A percentile compares a stretch with the other conserved stretches of the same genome.
Evolutionary conservation across 2,329 filamentous ascomycete species (phyloP).

Genomic region (Claviceps sp.): DNA sequence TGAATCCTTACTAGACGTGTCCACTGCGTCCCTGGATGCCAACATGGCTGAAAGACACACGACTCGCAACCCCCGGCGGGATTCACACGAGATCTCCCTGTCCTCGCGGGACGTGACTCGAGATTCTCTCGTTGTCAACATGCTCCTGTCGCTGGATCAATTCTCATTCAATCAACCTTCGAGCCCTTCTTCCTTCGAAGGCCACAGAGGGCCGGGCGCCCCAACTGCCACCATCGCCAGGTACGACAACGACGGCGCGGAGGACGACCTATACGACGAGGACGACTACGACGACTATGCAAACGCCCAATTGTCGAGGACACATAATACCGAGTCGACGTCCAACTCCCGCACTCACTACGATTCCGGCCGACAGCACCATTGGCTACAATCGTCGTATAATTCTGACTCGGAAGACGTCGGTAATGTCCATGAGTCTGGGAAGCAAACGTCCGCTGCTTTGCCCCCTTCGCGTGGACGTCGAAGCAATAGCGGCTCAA

Average conservation of each 20-base stretch:
- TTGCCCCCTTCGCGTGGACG: conserved; percentile 36
- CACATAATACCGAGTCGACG: conserved; percentile 7
- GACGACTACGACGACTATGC: not conserved
- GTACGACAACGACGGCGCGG: not conserved
- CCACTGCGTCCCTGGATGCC: conserved; percentile 8
- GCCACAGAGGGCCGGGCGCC: conserved; percentile 6
- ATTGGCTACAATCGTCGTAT: conserved; percentile 35
- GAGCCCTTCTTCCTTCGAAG: conserved; percentile 2
- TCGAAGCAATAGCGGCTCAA: conserved; percentile 71
- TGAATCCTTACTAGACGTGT: conserved; percentile 15
- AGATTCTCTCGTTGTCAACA: conserved; percentile 88
- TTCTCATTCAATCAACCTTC: conserved; percentile 44
- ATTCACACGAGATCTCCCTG: conserved; percentile 79
- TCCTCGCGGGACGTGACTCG: conserved; percentile 64
- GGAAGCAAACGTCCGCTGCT: not conserved
- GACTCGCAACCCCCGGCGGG: conserved; percentile 25
- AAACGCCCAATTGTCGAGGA: conserved; percentile 7
- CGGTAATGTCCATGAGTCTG: conserved; percentile 36
- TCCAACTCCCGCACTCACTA: not conserved
- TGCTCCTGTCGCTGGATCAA: conserved; percentile 86
- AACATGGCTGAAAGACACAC: conserved; percentile 15
- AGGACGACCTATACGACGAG: conserved; percentile 1
- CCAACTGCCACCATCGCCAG: conserved; percentile 11
- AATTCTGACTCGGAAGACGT: conserved; percentile 44
- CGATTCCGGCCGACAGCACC: conserved; percentile 4